Evolutionary conservation across 768 basidiomycete genomes (phyloP), one percentile per base, ranked within the genome.

Genomic region (Hemileccinum impolitum): DNA sequence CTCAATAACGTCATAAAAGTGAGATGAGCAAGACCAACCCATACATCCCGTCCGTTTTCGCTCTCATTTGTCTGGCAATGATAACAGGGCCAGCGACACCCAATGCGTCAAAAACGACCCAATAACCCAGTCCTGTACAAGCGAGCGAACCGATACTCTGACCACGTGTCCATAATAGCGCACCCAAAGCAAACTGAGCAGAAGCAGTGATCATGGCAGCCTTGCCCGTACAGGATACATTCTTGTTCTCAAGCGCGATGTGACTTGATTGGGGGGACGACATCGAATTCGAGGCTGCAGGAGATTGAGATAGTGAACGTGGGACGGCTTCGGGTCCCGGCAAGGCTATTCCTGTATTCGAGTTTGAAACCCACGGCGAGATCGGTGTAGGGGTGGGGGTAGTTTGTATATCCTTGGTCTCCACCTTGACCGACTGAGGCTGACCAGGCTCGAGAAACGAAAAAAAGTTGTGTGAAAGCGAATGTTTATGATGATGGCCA

Each of bases 41-140:
- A 60, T 73, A 93, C 58, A 73, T 67, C 48, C 73, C 66, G 19
- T 70, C 57, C 14, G 61, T 25, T 19, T 52, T 58, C 10, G 42
- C 52, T 41, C 39, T 67, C 40, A 81, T 66, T 65, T 18, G 77
- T 73, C 21, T 70, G 69, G 61, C 59, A 17, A 66, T 52, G 7
- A 63, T 48, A 7, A 50, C 54, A 30, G 64, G 36, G 68, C 74
- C 19, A 86, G 65, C 17, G 65, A 95, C 78, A 0, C 94, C 94
- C 53, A 94, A 74, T 3, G 93, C 80, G 64, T 98, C 95, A 62
- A 97, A 99, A 2, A 97, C 93, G 19, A 95, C 83, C 84, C 95
- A 88, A 63, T 99, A 99, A 0, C 95, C 96, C 15, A 99, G 67
- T 0, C 93, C 96, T 1, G 95, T 95, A 47, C 87, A 84, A 8